Evolutionary conservation across 306 rosid genomes (phyloP).

Genomic region (Coriaria nepalensis): DNA sequence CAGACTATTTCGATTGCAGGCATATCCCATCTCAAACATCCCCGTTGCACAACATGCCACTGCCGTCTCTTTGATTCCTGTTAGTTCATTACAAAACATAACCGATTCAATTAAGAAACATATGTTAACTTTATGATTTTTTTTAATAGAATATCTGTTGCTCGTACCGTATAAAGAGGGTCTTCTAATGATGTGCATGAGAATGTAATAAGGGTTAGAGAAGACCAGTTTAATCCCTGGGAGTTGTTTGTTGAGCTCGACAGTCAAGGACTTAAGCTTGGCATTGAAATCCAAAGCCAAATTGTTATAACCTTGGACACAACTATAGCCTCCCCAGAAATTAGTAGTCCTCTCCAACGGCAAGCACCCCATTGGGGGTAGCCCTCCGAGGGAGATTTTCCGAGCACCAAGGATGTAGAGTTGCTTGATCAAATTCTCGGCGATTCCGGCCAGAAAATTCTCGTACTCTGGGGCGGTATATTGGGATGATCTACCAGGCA

Average conservation of each 20-base stretch:
- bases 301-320: slow-evolving; percentile 34
- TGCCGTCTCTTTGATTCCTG: slow-evolving; percentile 27
- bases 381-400: slow-evolving; percentile 73
- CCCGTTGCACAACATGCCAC: slow-evolving; percentile 39
- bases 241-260: slow-evolving; percentile 37
- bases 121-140: no score
- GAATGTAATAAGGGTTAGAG: slow-evolving; percentile 49
- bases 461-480: slow-evolving; percentile 41
- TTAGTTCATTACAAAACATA: neutral
- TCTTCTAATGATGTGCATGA: slow-evolving; percentile 31
- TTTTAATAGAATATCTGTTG: neutral
- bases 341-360: slow-evolving; percentile 78
- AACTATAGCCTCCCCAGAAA: slow-evolving; percentile 27
- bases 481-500: slow-evolving; percentile 34
- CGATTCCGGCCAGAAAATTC: slow-evolving; percentile 43
- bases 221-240: slow-evolving; percentile 49
- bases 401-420: slow-evolving; percentile 68
- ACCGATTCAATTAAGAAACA: no score
- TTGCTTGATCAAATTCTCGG: slow-evolving; percentile 38
- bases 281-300: slow-evolving; percentile 61
- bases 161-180: slow-evolving; percentile 54
- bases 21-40: slow-evolving; percentile 40
- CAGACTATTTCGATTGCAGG: slow-evolving; percentile 26
- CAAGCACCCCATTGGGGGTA: slow-evolving; percentile 95
- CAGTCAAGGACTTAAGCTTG: slow-evolving; percentile 35